Evolutionary conservation across 208 protist species (phyloP).

Genomic region (Leishmania amazonensis): DNA sequence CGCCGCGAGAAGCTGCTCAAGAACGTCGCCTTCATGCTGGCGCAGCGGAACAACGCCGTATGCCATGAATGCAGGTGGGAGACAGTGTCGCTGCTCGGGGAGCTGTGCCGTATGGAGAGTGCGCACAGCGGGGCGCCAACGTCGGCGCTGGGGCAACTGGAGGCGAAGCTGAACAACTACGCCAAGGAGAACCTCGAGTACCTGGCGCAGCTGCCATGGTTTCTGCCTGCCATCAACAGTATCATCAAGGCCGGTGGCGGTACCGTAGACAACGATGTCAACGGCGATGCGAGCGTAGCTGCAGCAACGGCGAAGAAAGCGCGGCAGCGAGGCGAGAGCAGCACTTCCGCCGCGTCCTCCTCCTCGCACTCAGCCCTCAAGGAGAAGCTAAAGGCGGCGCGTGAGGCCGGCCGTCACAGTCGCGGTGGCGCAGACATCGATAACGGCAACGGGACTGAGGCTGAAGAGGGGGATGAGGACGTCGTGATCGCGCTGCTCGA

Average conservation of each 20-base stretch:
- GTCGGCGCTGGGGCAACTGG: constrained; percentile 33
- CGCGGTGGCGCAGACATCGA: background rate
- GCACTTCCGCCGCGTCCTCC: constrained; percentile 18
- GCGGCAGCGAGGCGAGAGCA: background rate
- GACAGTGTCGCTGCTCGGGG: constrained; percentile 74
- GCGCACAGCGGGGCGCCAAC: constrained; percentile 27
- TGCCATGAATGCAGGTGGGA: constrained; percentile 81
- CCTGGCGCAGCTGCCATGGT: constrained; percentile 77
- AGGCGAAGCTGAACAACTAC: constrained; percentile 68
- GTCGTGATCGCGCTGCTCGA: constrained; percentile 75
- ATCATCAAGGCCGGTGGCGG: constrained; percentile 45
- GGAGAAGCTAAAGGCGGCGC: constrained; percentile 26
- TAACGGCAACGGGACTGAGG: background rate
- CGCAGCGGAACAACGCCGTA: constrained; percentile 70
- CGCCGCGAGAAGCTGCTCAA: constrained; percentile 65
- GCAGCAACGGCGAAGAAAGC: background rate
- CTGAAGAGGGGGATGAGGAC: constrained; percentile 63
- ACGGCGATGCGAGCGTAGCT: background rate
- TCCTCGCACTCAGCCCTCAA: constrained; percentile 24
- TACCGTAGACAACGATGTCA: constrained; percentile 15
- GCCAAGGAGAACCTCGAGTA: constrained; percentile 71
- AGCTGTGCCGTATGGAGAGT: constrained; percentile 78
- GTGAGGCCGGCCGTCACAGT: constrained; percentile 16
- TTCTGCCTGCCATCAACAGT: constrained; percentile 43
- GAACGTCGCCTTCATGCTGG: constrained; percentile 73